phyloP scores from a whole-genome alignment of 73 alveolate species.

The Stentor roeselii region DNA sequence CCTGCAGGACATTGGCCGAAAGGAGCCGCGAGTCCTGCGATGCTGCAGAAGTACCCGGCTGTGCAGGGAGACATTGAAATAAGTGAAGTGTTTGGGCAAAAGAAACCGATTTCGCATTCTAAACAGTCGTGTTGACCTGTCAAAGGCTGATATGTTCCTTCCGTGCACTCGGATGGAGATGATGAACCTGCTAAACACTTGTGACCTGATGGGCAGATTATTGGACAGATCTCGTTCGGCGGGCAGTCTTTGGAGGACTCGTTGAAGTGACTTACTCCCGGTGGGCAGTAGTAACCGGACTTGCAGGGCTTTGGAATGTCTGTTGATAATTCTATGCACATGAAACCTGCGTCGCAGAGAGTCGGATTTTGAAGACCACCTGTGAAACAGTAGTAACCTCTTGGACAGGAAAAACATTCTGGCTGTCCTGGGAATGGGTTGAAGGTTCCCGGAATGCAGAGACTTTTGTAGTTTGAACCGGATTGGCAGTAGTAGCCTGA shows the following conservation, averaged over 20 bases:
- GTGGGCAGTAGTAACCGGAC: neutral
- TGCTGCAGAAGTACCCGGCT: slow-evolving; percentile 9
- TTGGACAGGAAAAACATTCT: neutral
- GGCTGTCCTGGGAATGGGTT: neutral
- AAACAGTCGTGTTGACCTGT: neutral
- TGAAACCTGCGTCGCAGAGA: neutral
- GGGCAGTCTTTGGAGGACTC: neutral
- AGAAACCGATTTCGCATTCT: neutral
- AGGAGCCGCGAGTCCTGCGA: neutral
- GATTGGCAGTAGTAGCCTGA: neutral
- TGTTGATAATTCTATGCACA: neutral
- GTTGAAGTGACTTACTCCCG: neutral
- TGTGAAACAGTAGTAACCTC: neutral
- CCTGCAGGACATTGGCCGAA: slow-evolving; percentile 5
- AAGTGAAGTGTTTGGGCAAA: neutral
- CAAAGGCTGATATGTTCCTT: neutral
- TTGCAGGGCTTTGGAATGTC: neutral
- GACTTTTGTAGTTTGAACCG: neutral
- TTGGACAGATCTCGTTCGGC: neutral
- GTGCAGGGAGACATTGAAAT: neutral
- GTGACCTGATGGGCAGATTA: neutral
- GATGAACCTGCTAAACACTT: neutral
- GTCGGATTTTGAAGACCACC: neutral
- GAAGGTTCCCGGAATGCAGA: neutral
- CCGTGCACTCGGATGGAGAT: neutral